A percentile compares a stretch with the other conserved stretches of the same genome.
Conservation (phyloP, 495 filamentous ascomycete genomes). For the Trichoderma virens region DNA sequence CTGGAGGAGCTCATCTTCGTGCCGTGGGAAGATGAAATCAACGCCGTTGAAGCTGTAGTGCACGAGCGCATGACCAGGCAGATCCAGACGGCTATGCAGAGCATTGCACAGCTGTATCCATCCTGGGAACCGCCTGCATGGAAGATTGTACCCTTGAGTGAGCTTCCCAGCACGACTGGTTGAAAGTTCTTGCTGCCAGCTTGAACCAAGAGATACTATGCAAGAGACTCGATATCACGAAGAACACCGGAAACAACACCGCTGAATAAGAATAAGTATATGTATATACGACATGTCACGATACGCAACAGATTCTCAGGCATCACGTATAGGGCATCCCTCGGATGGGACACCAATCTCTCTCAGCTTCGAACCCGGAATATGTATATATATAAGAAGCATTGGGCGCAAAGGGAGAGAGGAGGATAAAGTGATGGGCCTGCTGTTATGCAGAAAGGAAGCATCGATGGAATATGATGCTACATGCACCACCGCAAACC, state of each 20-base stretch:
- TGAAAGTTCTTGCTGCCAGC: not conserved
- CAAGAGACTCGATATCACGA: not conserved
- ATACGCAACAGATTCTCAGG: not conserved
- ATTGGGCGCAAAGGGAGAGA: not conserved
- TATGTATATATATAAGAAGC: not conserved
- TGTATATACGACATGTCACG: not conserved
- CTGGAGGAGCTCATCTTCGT: conserved; percentile 21
- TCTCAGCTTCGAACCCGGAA: not conserved
- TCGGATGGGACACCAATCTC: not conserved
- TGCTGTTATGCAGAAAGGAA: not conserved
- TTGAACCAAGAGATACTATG: not conserved
- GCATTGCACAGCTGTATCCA: conserved; percentile 1
- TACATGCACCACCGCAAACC: no score
- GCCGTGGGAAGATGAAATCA: conserved; percentile 17
- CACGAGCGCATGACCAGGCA: conserved; percentile 16
- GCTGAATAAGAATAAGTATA: not conserved
- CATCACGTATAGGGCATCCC: no score
- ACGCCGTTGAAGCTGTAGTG: conserved; percentile 16
- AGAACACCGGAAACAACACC: not conserved
- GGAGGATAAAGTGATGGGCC: not conserved
- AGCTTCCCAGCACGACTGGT: not conserved
- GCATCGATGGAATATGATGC: not conserved
- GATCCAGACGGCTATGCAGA: conserved; percentile 14
- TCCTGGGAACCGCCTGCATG: conserved; percentile 13
- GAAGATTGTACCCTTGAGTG: conserved; percentile 12